These are phyloP conservation scores for Fusarium sp. DNA, from an alignment of 2,329 filamentous ascomycete species.

Conservation along the genomic window DNA sequence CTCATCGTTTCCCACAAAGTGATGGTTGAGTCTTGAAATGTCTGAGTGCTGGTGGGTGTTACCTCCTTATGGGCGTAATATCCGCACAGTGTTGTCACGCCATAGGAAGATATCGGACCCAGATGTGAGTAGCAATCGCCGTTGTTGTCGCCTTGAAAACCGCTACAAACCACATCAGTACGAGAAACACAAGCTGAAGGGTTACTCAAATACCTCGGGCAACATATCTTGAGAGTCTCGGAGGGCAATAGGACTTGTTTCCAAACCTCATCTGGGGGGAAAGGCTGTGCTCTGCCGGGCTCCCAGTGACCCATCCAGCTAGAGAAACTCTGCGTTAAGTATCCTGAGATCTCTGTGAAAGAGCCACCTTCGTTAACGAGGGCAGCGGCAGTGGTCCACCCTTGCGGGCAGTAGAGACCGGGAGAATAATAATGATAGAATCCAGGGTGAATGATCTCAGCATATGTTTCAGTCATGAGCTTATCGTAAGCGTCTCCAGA, in stretches of 20 bases:
- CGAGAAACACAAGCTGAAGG: neutral
- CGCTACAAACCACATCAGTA: constrained; percentile 9
- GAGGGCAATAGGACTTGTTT: constrained; percentile 4
- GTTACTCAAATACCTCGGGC: constrained; percentile 29
- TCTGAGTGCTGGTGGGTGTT: neutral
- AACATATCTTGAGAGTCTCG: constrained; percentile 39
- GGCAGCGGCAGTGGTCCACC: constrained; percentile 38
- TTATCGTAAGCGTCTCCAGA: constrained; percentile 28
- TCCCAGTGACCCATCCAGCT: neutral
- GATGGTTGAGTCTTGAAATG: neutral
- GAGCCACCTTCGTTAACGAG: constrained; percentile 12
- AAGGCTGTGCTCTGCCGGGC: neutral
- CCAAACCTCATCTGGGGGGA: constrained; percentile 8
- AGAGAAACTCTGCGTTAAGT: constrained; percentile 9
- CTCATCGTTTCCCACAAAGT: neutral
- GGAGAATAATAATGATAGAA: constrained; percentile 41
- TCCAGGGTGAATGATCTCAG: constrained; percentile 2
- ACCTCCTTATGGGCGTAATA: neutral
- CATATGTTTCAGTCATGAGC: neutral
- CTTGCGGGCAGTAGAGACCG: constrained; percentile 34
- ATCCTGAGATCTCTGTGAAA: neutral
- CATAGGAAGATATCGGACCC: constrained; percentile 4
- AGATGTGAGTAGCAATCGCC: constrained; percentile 27
- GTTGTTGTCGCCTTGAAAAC: constrained; percentile 14
- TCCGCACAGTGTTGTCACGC: constrained; percentile 6